Evolutionary conservation across 768 basidiomycete genomes (phyloP).

Genomic region (Tulasnella sp.): DNA sequence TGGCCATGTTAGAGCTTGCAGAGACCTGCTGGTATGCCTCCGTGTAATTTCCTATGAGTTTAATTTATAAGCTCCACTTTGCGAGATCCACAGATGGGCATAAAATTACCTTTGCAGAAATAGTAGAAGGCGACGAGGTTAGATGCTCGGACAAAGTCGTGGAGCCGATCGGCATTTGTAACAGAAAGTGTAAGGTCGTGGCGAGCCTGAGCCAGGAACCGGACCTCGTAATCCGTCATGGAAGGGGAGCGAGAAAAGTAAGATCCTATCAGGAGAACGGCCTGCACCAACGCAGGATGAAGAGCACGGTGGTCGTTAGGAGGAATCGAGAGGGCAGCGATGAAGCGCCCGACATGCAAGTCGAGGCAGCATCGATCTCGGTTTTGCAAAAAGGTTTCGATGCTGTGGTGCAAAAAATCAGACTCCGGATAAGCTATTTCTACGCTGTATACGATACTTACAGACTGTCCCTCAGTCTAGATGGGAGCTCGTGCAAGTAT

Average conservation of each 20-base stretch:
- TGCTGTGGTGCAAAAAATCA: neutral
- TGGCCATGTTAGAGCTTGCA: neutral
- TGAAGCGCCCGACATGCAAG: slow-evolving; percentile 13
- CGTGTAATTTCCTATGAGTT: neutral
- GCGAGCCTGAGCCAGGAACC: slow-evolving; percentile 13
- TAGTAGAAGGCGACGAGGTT: slow-evolving; percentile 19
- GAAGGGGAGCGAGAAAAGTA: slow-evolving; percentile 17
- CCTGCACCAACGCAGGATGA: slow-evolving; percentile 17
- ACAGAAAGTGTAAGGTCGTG: slow-evolving; percentile 12
- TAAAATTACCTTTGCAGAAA: slow-evolving; percentile 14
- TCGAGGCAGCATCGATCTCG: slow-evolving; percentile 11
- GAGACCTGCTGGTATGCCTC: slow-evolving; percentile 13
- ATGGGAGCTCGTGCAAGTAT: slow-evolving; percentile 4
- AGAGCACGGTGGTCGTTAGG: neutral
- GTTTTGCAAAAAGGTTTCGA: slow-evolving; percentile 11
- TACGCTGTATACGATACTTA: neutral
- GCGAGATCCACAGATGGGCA: neutral
- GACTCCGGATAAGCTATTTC: too few species aligned
- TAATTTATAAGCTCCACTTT: neutral
- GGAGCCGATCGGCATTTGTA: neutral
- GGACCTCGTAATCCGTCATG: slow-evolving; percentile 10
- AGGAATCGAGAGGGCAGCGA: slow-evolving; percentile 11
- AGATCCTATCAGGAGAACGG: slow-evolving; percentile 15
- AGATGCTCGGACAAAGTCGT: slow-evolving; percentile 16
- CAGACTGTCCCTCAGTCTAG: slow-evolving; percentile 5